Conservation (phyloP, 345 rosid genomes). For the Hibiscus syriacus region DNA sequence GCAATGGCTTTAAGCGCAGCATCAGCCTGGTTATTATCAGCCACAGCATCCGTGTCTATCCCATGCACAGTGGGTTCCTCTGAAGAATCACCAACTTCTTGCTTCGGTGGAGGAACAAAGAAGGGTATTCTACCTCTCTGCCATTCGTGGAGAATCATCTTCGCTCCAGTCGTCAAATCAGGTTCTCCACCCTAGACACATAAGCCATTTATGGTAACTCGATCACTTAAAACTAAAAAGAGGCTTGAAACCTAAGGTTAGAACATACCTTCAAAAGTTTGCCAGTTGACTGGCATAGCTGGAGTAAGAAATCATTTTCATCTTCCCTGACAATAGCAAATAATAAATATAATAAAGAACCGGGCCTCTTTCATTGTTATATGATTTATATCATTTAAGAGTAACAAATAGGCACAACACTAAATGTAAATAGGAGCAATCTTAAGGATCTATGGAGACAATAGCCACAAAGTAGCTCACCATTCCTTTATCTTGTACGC, state of each 20-base stretch:
- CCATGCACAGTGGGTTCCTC: conserved; percentile 32
- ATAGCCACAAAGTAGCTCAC: conserved; percentile 24
- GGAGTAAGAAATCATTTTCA: conserved; percentile 73
- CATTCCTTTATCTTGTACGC: conserved; percentile 83
- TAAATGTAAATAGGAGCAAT: not conserved
- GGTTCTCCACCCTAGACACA: conserved; percentile 88
- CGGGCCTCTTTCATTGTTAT: not conserved
- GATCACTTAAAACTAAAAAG: no score
- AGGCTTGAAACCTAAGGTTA: no score
- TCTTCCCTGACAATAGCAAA: conserved; percentile 56
- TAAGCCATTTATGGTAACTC: not conserved
- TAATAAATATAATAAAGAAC: not conserved
- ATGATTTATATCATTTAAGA: not conserved
- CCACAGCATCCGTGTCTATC: conserved; percentile 38
- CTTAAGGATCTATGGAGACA: not conserved
- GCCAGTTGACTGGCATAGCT: conserved; percentile 73
- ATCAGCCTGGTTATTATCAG: conserved; percentile 37
- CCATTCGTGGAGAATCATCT: conserved; percentile 98
- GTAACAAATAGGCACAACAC: not conserved
- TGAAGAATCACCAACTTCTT: conserved; percentile 21
- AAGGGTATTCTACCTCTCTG: conserved; percentile 90
- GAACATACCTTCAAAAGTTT: conserved; percentile 69
- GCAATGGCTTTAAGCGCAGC: conserved; percentile 64
- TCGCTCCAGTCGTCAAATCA: conserved; percentile 71
- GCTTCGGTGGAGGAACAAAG: conserved; percentile 72